Evolutionary conservation across 2,329 filamentous ascomycete species (phyloP).

Genomic region (Truncatella angustata): DNA sequence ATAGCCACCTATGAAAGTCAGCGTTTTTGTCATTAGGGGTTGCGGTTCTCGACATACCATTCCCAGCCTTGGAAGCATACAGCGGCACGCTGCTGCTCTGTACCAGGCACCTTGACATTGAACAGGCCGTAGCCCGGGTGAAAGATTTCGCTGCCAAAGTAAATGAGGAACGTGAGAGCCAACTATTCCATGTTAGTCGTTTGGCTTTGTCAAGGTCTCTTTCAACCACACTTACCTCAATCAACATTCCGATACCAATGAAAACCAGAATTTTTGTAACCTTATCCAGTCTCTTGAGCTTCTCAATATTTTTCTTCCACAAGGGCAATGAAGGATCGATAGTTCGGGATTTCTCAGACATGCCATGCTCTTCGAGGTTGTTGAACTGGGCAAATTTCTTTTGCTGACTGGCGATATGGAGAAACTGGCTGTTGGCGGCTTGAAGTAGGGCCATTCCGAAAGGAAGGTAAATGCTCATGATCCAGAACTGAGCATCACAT

Average conservation of each 20-base stretch:
- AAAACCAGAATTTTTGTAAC: constrained; percentile 47
- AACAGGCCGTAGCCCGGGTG: constrained; percentile 60
- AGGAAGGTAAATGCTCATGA: constrained; percentile 65
- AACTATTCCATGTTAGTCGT: constrained; percentile 46
- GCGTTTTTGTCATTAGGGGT: neutral
- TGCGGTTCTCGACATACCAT: constrained; percentile 46
- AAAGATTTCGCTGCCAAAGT: constrained; percentile 63
- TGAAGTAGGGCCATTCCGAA: constrained; percentile 66
- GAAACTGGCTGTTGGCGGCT: constrained; percentile 60
- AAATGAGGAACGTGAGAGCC: constrained; percentile 57
- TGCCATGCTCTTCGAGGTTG: constrained; percentile 16
- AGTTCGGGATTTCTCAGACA: constrained; percentile 16
- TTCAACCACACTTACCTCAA: constrained; percentile 45
- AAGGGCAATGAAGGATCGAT: constrained; percentile 21
- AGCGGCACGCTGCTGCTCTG: constrained; percentile 45
- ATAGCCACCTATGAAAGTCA: constrained; percentile 49
- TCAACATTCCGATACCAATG: constrained; percentile 51
- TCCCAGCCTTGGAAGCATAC: constrained; percentile 54
- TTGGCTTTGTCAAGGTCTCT: too few species aligned
- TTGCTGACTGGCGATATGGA: constrained; percentile 57
- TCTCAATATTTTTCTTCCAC: constrained; percentile 22
- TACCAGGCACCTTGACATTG: constrained; percentile 59
- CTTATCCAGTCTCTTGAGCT: constrained; percentile 41
- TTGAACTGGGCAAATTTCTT: constrained; percentile 34
- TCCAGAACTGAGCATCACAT: constrained; percentile 59